Base-by-base conservation (phyloP, 2,329 filamentous ascomycete genomes). In the Rutstroemia sp. region DNA sequence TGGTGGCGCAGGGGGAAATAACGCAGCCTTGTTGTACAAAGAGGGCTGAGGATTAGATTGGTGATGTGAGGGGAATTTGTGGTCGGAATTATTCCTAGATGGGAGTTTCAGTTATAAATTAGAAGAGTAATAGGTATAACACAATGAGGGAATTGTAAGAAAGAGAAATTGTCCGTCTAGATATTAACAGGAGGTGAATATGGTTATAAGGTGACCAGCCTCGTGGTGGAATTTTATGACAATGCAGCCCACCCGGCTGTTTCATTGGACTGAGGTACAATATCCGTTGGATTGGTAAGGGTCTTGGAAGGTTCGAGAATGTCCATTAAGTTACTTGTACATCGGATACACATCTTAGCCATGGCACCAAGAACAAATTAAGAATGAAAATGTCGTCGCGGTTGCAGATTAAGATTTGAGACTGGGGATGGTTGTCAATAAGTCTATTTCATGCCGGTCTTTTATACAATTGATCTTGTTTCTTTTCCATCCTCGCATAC, bases 401-500 rank as follows among this genome's bases (percentile, higher is more conserved):
- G 12, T 25, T 21, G 38, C 27, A 41, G 7, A 12, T 19, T 12
- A 49, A 16, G 12, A 38, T n/a, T 5, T 8, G 12, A 30, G 12
- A 44, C 19, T 44, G 16, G 21, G 21, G 52, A 25, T 27, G n/a
- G 38, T 21, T 41, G 30, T 54, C 27, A 42, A 51, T 44, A 48
- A 37, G 49, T 57, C 49, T 57, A 57, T 47, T 57, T 52, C 30
- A 45, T 18, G 34, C 44, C 16, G 51, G n/a, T 48, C 21, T 53
- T 56, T 57, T 57, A 49, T 57, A 57, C 54, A 57, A 48, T 53
- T 41, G 51, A 39, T 56, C 37, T 52, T 34, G 19, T 50, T 49
- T 27, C 46, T 34, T 48, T 16, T 16, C 46, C 21, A 48, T 44
- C 8, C 44, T 34, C 45, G 30, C 42, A 41, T 34, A 34, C 34